Evolutionary conservation across 1,284 basidiomycete species (phyloP), one percentile per base, ranked within the genome.

Genomic region (Trichosporon coremiiforme): DNA sequence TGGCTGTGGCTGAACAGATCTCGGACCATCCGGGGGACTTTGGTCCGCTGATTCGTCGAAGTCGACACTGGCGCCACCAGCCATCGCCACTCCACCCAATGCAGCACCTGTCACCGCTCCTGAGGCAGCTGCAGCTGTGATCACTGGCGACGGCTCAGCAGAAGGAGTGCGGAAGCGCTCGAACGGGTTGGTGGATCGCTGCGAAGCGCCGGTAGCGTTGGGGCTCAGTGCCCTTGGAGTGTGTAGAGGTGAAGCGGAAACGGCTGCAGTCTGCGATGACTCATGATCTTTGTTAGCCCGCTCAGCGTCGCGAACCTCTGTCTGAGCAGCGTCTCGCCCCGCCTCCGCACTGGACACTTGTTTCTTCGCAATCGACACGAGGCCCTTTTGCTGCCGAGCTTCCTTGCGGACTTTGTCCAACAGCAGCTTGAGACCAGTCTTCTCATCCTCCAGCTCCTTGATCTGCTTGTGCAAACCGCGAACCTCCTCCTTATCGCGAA

Each of bases 401-500:
- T 98, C 95, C 84, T 95, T 98, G 85, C 90, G 94, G 64, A 89
- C 82, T 85, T 93, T 95, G 82, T 98, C 97, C 55, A 95, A 85
- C 74, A 92, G 89, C 9, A 85, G 86, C 84, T 92, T 95, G 68
- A 92, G 82, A 8, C 84, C 82, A 62, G 90, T 89, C 57, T 90
- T 90, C 82, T 95, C 89, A 70, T 89, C 87, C 31, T 90, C 89
- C 17, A 90, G 87, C 79, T 95, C 93, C 29, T 89, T 87, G 90
- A 98, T 94, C 33, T 88, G 89, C 75, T 89, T 89, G 79, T 98
- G 91, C 71, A 98, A 84, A 35, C 90, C 92, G 53, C 96, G 87
- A 1, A 93, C 89, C 72, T 98, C 95, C 82, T 99, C 97, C 84
- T 97, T 98, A 82, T 98, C 97, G 38, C 91, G 87, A 75, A 99